Evolutionary conservation across 768 basidiomycete species (phyloP).

Genomic region (Panellus pusillus): DNA sequence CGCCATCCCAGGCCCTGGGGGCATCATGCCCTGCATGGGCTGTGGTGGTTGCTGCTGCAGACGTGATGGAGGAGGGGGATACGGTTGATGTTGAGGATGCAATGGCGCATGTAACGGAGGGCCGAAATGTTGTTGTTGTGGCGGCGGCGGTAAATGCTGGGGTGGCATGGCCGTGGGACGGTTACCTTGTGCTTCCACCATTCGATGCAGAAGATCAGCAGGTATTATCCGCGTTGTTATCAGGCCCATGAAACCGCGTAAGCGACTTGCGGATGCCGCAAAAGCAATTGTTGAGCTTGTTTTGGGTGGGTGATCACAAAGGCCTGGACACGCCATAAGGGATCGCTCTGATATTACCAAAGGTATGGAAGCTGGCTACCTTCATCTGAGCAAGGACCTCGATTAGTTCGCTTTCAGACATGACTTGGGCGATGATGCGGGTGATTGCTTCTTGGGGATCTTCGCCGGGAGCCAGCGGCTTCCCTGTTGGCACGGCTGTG

Average conservation of each 20-base stretch:
- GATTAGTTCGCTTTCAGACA: constrained; percentile 81
- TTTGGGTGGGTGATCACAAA: constrained; percentile 92
- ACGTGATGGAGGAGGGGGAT: constrained; percentile 30
- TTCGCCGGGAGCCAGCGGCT: constrained; percentile 68
- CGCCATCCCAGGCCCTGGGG: constrained; percentile 1
- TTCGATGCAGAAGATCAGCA: constrained; percentile 76
- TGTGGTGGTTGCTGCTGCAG: constrained; percentile 36
- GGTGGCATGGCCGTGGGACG: background rate
- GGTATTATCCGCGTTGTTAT: constrained; percentile 94
- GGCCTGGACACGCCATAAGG: constrained; percentile 50
- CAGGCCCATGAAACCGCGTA: constrained; percentile 94
- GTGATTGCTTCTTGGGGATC: constrained; percentile 82
- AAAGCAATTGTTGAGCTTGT: constrained; percentile 77
- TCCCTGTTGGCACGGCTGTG: constrained; percentile 70
- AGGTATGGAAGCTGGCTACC: constrained; percentile 47
- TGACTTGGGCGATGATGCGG: constrained; percentile 71
- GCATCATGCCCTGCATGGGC: constrained; percentile 31
- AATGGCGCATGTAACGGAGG: constrained; percentile 45
- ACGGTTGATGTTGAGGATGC: constrained; percentile 28
- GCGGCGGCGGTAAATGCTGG: constrained; percentile 21
- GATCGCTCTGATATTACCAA: background rate
- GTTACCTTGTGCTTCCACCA: constrained; percentile 40
- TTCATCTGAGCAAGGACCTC: constrained; percentile 99
- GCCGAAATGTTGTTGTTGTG: constrained; percentile 50
- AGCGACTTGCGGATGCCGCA: constrained; percentile 87